phyloP scores from a whole-genome alignment of 805 yeast genomes.

The Metschnikowia peoriensis region DNA sequence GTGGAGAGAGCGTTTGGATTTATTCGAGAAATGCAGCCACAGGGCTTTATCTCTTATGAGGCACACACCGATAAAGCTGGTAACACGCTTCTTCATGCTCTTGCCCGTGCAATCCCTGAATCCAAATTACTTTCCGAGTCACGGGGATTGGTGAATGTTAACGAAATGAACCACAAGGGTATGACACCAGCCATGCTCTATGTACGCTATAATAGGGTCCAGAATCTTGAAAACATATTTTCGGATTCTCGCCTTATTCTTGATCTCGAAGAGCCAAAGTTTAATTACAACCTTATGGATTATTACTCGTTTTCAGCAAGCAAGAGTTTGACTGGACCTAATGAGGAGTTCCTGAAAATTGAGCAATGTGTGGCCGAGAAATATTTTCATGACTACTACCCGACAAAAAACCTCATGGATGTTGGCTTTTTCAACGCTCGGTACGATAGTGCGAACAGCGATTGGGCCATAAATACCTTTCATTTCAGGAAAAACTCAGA shows the following conservation, averaged over 20 bases:
- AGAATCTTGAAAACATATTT: constrained; percentile 54
- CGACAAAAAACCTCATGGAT: constrained; percentile 10
- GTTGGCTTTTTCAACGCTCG: constrained; percentile 34
- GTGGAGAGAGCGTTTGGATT: constrained; percentile 45
- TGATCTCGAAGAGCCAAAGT: constrained; percentile 31
- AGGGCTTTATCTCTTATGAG: constrained; percentile 40
- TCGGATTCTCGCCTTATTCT: constrained; percentile 46
- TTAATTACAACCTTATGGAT: constrained; percentile 38
- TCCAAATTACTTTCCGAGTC: constrained; percentile 23
- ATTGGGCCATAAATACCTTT: constrained; percentile 30
- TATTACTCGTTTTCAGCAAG: constrained; percentile 33
- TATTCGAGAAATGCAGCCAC: constrained; percentile 44
- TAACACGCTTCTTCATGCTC: constrained; percentile 73
- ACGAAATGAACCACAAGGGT: constrained; percentile 55
- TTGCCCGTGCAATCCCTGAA: constrained; percentile 47
- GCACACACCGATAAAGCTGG: constrained; percentile 74
- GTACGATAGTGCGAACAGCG: constrained; percentile 28
- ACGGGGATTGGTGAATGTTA: constrained; percentile 44
- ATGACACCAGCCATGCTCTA: constrained; percentile 72
- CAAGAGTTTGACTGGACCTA: constrained; percentile 20
- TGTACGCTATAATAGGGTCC: constrained; percentile 64
- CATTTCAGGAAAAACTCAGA: not conserved
- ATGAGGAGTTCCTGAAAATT: constrained; percentile 23
- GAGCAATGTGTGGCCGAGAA: constrained; percentile 22
- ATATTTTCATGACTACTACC: constrained; percentile 23